A percentile compares a stretch with the other conserved stretches of the same genome.
Evolutionary conservation across 495 filamentous ascomycete genomes (phyloP).

Genomic region (Aspergillus funiculosus): DNA sequence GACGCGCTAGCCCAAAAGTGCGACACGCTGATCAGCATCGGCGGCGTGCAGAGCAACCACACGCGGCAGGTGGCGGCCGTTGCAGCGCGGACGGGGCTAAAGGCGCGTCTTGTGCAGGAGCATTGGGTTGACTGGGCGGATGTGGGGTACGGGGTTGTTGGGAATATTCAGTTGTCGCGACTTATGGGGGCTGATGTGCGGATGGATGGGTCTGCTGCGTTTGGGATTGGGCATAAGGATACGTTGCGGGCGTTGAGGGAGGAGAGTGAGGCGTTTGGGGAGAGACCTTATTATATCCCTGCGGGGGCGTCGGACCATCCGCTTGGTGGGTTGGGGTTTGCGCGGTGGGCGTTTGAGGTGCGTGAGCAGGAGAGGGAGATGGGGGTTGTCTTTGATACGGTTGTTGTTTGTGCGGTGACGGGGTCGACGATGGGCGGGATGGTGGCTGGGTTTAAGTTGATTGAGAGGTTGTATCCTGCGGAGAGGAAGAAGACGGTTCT

Average conservation of each 20-base stretch:
- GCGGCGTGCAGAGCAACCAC: slow-evolving; percentile 59
- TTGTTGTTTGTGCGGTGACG: slow-evolving; percentile 58
- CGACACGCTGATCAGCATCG: slow-evolving; percentile 54
- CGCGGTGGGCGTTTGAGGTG: slow-evolving; percentile 59
- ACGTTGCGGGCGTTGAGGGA: slow-evolving; percentile 42
- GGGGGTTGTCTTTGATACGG: slow-evolving; percentile 53
- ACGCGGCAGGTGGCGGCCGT: slow-evolving; percentile 58
- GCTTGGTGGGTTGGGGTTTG: slow-evolving; percentile 59
- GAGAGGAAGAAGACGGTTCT: slow-evolving; percentile 45
- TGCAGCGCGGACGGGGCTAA: slow-evolving; percentile 46
- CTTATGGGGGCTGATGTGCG: slow-evolving; percentile 56
- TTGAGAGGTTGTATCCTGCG: slow-evolving; percentile 36
- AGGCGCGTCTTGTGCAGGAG: slow-evolving; percentile 53
- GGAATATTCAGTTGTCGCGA: slow-evolving; percentile 58
- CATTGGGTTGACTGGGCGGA: slow-evolving; percentile 55
- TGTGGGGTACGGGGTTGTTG: slow-evolving; percentile 47
- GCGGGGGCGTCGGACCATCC: slow-evolving; percentile 61
- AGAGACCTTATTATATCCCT: slow-evolving; percentile 59
- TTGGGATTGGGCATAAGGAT: slow-evolving; percentile 56
- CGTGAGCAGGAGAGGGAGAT: slow-evolving; percentile 50
- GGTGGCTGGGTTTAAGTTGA: slow-evolving; percentile 57
- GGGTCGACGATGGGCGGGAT: slow-evolving; percentile 59
- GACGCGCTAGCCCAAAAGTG: slow-evolving; percentile 39
- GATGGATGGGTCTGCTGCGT: slow-evolving; percentile 41
- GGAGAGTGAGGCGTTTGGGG: slow-evolving; percentile 41